Conservation (phyloP, 163 green algal genomes). For the Scenedesmus sp. region DNA sequence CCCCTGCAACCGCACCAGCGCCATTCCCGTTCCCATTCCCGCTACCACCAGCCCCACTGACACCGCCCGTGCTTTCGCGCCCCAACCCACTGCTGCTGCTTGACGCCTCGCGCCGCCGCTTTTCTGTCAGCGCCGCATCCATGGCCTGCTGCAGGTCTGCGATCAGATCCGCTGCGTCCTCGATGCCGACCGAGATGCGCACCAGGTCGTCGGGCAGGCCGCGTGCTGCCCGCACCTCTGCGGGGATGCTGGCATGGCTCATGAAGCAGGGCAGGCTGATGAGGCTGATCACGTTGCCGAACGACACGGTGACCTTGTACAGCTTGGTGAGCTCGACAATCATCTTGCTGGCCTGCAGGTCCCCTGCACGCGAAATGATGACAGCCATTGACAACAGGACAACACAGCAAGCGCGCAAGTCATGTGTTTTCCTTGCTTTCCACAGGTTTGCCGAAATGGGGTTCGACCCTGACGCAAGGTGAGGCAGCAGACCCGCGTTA, state of each 20-base stretch:
- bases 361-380: conserved; percentile 64
- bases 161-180: conserved; percentile 92
- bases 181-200: conserved; percentile 94
- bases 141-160: conserved; percentile 89
- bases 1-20: neutral
- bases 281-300: conserved; percentile 93
- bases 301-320: conserved; percentile 95
- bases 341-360: conserved; percentile 70
- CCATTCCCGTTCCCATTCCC: neutral
- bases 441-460: too few relatives aligned
- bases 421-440: too few relatives aligned
- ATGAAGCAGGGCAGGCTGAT: conserved; percentile 99
- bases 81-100: neutral
- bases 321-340: conserved; percentile 93
- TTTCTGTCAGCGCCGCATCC: conserved; percentile 22
- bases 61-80: neutral
- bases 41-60: neutral
- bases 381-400: too few relatives aligned
- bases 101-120: neutral
- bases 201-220: conserved; percentile 98
- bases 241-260: conserved; percentile 95
- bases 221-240: conserved; percentile 85
- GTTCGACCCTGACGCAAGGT: too few relatives aligned
- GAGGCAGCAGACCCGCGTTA: too few relatives aligned
- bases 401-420: neutral